phyloP scores from a whole-genome alignment of 345 rosid genomes.

The Murraya paniculata region DNA sequence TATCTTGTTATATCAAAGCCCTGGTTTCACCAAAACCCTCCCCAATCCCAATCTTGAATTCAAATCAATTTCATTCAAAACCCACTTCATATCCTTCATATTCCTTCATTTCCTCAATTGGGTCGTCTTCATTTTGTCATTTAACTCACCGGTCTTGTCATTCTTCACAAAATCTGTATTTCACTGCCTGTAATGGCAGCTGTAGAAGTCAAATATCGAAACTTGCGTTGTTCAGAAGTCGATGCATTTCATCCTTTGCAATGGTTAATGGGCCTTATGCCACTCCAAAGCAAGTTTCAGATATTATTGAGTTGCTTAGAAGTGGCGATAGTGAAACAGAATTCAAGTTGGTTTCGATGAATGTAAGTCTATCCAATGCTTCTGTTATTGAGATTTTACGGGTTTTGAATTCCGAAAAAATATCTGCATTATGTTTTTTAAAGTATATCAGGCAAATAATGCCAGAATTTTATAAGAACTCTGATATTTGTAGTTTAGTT shows the following conservation, averaged over 20 bases:
- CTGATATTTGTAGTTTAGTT: slow-evolving; percentile 41
- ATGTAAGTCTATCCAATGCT: slow-evolving; percentile 30
- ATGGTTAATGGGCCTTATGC: not conserved
- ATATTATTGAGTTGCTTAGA: slow-evolving; percentile 30
- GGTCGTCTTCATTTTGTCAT: not conserved
- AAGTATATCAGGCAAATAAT: slow-evolving; percentile 28
- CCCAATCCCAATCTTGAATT: not conserved
- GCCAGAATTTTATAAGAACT: slow-evolving; percentile 26
- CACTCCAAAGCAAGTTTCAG: slow-evolving; percentile 8
- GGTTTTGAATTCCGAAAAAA: slow-evolving; percentile 33
- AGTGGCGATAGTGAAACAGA: slow-evolving; percentile 27
- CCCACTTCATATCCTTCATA: not conserved
- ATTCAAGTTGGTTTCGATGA: slow-evolving; percentile 30
- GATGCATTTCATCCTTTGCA: not conserved
- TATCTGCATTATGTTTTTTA: slow-evolving; percentile 42
- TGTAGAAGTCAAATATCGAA: not conserved
- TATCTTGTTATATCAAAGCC: not conserved
- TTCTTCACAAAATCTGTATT: not conserved
- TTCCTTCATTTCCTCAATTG: slow-evolving; percentile 2
- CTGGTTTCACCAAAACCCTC: not conserved
- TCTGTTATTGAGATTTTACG: slow-evolving; percentile 20
- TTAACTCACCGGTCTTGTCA: no score
- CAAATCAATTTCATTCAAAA: not conserved
- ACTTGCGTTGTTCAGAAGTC: not conserved
- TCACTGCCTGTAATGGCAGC: not conserved